Conservation (phyloP, 495 filamentous ascomycete species). For the Podospora pseudopauciseta region DNA sequence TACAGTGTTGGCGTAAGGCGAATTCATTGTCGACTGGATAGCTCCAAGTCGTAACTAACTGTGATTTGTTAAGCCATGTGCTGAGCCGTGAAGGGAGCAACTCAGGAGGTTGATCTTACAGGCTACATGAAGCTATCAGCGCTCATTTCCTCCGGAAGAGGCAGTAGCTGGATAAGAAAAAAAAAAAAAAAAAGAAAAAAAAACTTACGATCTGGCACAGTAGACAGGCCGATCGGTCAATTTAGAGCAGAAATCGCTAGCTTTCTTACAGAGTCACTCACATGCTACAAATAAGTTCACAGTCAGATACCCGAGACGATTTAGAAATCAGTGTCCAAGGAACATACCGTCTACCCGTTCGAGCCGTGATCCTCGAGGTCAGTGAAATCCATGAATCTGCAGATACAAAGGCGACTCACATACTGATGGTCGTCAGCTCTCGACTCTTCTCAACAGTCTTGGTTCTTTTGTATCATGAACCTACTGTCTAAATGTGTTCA, state of each 20-base stretch:
- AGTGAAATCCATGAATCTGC: not conserved
- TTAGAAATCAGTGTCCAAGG: no score
- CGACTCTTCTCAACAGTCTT: not conserved
- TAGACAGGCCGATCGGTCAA: no score
- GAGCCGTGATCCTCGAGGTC: not conserved
- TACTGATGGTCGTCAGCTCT: not conserved
- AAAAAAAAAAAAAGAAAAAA: no score
- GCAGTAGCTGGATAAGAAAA: not conserved
- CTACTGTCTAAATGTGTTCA: not conserved
- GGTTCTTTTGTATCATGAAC: not conserved
- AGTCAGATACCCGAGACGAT: no score
- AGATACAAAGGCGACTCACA: not conserved
- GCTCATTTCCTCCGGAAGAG: not conserved
- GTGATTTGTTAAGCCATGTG: not conserved
- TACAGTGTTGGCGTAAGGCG: not conserved
- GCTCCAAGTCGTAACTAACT: conserved; percentile 3
- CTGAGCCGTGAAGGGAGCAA: not conserved
- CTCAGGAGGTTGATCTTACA: not conserved
- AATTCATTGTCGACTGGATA: conserved; percentile 4
- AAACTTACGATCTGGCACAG: not conserved
- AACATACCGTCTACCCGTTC: not conserved
- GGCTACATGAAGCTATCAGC: not conserved
- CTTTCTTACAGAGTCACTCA: no score
- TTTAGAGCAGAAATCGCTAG: no score
- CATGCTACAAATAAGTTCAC: no score